Base-by-base conservation (phyloP, 306 rosid genomes). In the Quercus aquifolioides region DNA sequence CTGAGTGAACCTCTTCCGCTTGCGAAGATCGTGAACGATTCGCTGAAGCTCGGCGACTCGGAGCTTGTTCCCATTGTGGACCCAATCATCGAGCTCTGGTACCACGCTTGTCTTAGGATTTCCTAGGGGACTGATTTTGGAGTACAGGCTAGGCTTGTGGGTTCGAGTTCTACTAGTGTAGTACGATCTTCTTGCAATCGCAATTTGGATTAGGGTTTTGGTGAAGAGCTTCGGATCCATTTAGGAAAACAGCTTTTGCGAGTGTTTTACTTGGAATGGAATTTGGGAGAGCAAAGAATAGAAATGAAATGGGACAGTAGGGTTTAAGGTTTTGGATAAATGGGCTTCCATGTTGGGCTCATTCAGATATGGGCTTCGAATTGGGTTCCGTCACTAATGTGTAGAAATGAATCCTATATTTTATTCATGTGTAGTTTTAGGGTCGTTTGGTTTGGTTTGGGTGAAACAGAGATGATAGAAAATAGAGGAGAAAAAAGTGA, bases 11-110 rank as follows among this genome's bases (percentile, higher is more conserved):
- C 97, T 88, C 62, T 80, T 85, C 56, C 97, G 94, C 79, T 91
- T 94, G 76, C 97, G 94, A 64, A 94, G 91, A 82, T 92, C 98
- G 5, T 81, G 92, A 83, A 94, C 33, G 78, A 94, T 88, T 70
- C 95, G 93, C 76, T 88, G 91, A 83, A 92, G 97, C 84, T 92
- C 94, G 4, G 78, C 92, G 75, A 92, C 82, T 2, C 87, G 73
- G 43, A 92, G 80, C 65, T 86, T 94, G 73, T 92, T 88, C 0
- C 97, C 95, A n/a, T 86, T 86, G 59, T 63, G 84, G 23, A 92
- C 80, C 98, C 97, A 92, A 76, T 88, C 88, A 33, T 94, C 94
- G 82, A 94, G 97, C 81, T 80, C 90, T 3, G 89, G 83, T 19
- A 28, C 86, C 23, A 91, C 77, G 71, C 88, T 90, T 0, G 85